Evolutionary conservation across 148 eudicot species (phyloP).

Genomic region (Euryodendron excelsum): DNA sequence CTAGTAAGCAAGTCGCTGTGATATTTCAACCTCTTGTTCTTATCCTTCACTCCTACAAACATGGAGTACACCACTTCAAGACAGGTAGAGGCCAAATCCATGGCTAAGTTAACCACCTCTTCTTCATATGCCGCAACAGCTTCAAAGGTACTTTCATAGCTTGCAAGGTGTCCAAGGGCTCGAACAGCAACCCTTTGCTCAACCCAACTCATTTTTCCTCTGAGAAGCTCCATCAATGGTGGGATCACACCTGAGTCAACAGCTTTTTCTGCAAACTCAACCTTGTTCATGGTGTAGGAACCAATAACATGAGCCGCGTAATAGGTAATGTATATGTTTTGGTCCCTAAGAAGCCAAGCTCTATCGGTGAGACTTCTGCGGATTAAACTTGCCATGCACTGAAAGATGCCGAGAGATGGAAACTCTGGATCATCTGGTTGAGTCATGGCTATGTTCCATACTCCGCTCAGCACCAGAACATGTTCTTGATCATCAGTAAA

Average conservation of each 20-base stretch:
- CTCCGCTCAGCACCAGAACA: conserved; percentile 57
- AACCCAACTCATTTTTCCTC: conserved; percentile 75
- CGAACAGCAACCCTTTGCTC: conserved; percentile 82
- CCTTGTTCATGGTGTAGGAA: conserved; percentile 70
- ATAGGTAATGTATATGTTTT: conserved; percentile 77
- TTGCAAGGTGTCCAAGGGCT: conserved; percentile 77
- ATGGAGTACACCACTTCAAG: conserved; percentile 32
- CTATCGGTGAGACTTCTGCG: conserved; percentile 43
- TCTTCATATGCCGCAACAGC: conserved; percentile 45
- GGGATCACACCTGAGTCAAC: conserved; percentile 63
- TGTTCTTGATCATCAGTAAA: conserved; percentile 44
- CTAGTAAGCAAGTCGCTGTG: conserved; percentile 76
- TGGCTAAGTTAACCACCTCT: conserved; percentile 37
- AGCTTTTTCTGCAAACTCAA: conserved; percentile 47
- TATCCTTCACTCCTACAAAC: conserved; percentile 34
- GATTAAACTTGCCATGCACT: conserved; percentile 65
- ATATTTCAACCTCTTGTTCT: conserved; percentile 44
- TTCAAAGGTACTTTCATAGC: conserved; percentile 59
- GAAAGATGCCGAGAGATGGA: conserved; percentile 69
- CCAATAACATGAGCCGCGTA: conserved; percentile 92
- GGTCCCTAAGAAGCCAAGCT: conserved; percentile 59
- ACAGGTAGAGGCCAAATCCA: conserved; percentile 40
- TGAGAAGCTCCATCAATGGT: conserved; percentile 65
- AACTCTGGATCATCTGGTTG: conserved; percentile 64
- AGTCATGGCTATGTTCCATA: conserved; percentile 79